A percentile compares a stretch with the other conserved stretches of the same genome.
Evolutionary conservation across 2,329 filamentous ascomycete species (phyloP).

Genomic region (Pyrenophora tritici-repentis): DNA sequence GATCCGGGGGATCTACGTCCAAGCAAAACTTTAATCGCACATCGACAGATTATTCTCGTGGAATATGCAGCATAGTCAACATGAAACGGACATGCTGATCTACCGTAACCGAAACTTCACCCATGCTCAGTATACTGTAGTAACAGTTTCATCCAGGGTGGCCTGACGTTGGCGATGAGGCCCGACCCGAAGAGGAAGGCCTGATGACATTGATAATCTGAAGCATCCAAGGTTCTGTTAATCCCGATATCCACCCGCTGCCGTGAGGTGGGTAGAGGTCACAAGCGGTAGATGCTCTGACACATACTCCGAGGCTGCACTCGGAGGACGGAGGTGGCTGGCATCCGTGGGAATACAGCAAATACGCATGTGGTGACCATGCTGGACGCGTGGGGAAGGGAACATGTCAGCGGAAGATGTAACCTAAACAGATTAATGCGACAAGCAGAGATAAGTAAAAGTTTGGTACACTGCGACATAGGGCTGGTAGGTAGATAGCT

Average conservation of each 20-base stretch:
- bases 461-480: slow-evolving; percentile 30
- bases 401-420: slow-evolving; percentile 37
- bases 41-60: not conserved
- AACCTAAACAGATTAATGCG: slow-evolving; percentile 38
- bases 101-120: slow-evolving; percentile 1
- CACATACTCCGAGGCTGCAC: not conserved
- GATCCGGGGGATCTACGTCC: no score
- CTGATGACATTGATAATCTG: not conserved
- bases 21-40: slow-evolving; percentile 5
- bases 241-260: no score
- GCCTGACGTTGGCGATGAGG: slow-evolving; percentile 4
- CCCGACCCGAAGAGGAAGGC: slow-evolving; percentile 5
- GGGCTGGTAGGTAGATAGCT: slow-evolving; percentile 21
- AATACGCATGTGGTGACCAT: not conserved
- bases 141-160: slow-evolving; percentile 7
- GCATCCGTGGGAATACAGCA: no score
- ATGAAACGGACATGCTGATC: slow-evolving; percentile 2
- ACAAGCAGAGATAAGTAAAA: slow-evolving; percentile 25
- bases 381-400: slow-evolving; percentile 10
- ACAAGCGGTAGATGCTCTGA: not conserved
- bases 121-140: not conserved
- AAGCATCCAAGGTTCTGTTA: not conserved
- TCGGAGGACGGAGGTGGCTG: not conserved
- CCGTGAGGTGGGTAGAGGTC: no score
- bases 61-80: not conserved